These are phyloP conservation scores for Botrytis elliptica DNA, from an alignment of 2,329 filamentous ascomycete species.

Conservation along the genomic window DNA sequence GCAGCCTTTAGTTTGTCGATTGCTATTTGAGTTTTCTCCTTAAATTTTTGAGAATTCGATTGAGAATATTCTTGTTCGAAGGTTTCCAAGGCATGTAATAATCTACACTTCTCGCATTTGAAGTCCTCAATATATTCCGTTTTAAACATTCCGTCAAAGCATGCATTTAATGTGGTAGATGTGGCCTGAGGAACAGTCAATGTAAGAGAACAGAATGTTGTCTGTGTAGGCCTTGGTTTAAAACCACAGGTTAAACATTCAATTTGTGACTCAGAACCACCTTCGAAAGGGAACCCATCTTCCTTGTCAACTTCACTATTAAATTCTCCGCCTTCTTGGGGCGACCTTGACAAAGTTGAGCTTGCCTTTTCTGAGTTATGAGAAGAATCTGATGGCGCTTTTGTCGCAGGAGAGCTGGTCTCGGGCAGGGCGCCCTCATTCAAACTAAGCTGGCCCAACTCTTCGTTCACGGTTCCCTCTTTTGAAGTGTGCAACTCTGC, in stretches of 20 bases:
- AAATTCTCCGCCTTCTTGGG: slow-evolving; percentile 7
- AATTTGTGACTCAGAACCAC: slow-evolving; percentile 88
- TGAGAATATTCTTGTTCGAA: slow-evolving; percentile 58
- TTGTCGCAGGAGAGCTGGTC: slow-evolving; percentile 4
- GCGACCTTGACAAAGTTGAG: slow-evolving; percentile 1
- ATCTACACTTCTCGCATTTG: slow-evolving; percentile 87
- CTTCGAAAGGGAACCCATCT: slow-evolving; percentile 87
- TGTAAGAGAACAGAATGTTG: slow-evolving; percentile 88
- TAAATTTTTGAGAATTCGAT: slow-evolving; percentile 53
- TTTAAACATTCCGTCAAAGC: slow-evolving; percentile 92
- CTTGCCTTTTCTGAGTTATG: slow-evolving; percentile 15
- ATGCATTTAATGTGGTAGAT: slow-evolving; percentile 78
- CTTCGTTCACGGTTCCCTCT: slow-evolving; percentile 19
- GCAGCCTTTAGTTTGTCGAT: slow-evolving; percentile 66
- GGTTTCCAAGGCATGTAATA: slow-evolving; percentile 72
- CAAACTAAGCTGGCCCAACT: slow-evolving; percentile 20
- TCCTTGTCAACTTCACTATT: slow-evolving; percentile 44
- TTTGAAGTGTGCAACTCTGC: slow-evolving; percentile 18
- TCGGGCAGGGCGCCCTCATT: slow-evolving; percentile 15
- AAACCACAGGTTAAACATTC: slow-evolving; percentile 89
- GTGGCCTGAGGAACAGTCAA: slow-evolving; percentile 83
- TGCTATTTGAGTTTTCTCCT: slow-evolving; percentile 52
- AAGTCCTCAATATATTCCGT: slow-evolving; percentile 96
- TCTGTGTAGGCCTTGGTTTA: slow-evolving; percentile 78
- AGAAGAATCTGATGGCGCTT: slow-evolving; percentile 11